Base-by-base conservation (phyloP, 2,329 filamentous ascomycete genomes). In the Diaporthe amygdali region DNA sequence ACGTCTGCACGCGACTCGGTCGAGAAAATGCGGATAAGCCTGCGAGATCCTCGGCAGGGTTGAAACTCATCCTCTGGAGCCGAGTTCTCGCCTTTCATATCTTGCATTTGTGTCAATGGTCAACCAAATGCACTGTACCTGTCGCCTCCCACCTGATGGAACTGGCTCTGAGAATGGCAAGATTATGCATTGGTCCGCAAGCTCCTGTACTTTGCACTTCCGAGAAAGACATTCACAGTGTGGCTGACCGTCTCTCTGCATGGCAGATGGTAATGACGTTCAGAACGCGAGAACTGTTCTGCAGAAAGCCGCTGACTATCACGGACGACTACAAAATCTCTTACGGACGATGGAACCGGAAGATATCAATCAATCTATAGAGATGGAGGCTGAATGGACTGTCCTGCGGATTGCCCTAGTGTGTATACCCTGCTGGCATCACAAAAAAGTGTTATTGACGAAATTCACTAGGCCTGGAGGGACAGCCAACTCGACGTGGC, bases 401-500 rank as follows among this genome's bases (percentile, higher is more conserved):
- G 86, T 90, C 5, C 79, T 94, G 71, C 87, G 93, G 39, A 90
- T 90, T 46, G 86, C 87, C 39, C 79, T 96, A 80, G 94, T 94
- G 81, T 79, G 86, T 27, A 10, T n/a, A n/a, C 25, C 3, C 44
- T 41, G 1, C 17, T 32, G 17, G 7, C 6, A 51, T 30, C 1
- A 63, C 15, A 12, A 22, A 15, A 37, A 1, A 0, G 22, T 20
- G n/a, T n/a, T n/a, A 25, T 44, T 64, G 27, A 64, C 30, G 44
- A 49, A n/a, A 7, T 20, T 5, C 7, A n/a, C 41, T 63, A 96
- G 94, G 88, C 91, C 37, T 97, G 92, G 91, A 90, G 91, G 75
- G 91, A 95, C 77, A 86, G 89, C 49, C 89, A 92, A 49, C 84
- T 93, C 17, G 93, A 96, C 70, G 88, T 95, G 59, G 93, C 94